A percentile compares a stretch with the other conserved stretches of the same genome.
Conservation (phyloP, 2,329 filamentous ascomycete genomes). For the Corynespora cassiicola region DNA sequence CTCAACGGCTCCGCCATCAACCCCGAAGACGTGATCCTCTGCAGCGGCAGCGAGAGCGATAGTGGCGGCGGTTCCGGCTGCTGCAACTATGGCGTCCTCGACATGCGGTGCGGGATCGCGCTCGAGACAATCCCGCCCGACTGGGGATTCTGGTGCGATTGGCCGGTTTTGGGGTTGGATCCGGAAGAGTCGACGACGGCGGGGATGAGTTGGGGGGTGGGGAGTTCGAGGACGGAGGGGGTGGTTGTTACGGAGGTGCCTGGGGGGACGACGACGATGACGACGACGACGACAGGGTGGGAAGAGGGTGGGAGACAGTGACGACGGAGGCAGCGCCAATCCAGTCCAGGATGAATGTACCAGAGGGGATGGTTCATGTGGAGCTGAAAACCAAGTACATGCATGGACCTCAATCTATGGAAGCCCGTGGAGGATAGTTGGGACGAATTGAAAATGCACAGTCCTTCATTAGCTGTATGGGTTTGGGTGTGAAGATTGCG, state of each 20-base stretch:
- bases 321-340: no score
- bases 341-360: no score
- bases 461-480: background rate
- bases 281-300: background rate
- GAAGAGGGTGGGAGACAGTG: no score
- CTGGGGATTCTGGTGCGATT: slow-evolving; percentile 1
- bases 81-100: slow-evolving; percentile 3
- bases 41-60: slow-evolving; percentile 5
- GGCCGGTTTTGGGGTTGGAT: background rate
- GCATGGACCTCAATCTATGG: no score
- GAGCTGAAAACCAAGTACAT: no score
- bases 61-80: no score
- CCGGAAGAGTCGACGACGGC: no score
- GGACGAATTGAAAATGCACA: no score
- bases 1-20: background rate
- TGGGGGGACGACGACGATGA: background rate
- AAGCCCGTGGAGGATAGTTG: no score
- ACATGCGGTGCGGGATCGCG: background rate
- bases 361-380: no score
- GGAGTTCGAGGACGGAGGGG: background rate
- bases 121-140: background rate
- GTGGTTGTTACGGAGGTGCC: slow-evolving; percentile 1
- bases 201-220: background rate
- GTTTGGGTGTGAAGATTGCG: background rate
- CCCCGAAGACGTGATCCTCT: background rate